Base-by-base conservation (phyloP, 176 grass and related monocot species). In the Themeda triandra region DNA sequence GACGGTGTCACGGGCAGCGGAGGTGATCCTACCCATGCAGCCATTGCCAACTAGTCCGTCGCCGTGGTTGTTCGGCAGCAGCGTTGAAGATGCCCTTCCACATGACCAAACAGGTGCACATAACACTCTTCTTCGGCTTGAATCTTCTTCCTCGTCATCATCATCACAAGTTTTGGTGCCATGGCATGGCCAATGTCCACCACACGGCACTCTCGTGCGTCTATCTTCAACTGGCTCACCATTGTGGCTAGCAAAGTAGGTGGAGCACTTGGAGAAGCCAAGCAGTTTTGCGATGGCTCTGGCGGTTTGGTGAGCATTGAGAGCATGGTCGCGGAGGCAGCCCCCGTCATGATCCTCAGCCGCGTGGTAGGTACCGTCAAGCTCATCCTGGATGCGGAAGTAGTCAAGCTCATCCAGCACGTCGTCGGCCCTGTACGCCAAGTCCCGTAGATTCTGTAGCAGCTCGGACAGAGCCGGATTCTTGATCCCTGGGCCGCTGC, bases 381-480 rank as follows among this genome's bases (percentile, higher is more conserved):
- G 77, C n/a, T 18, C 11, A 8, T 86, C 84, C 56, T 73, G 68
- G 84, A 86, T 86, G 10, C 76, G 68, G 56, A 80, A 80, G 76
- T 46, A 46, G 44, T 46, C 44, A 0, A 80, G 6, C 58, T 86
- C 84, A 18, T 86, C 76, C 0, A 80, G 29, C 10, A 13, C 30
- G 11, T 73, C 56, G 0, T 86, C 71, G 0, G 78, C 85, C 1
- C 1, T 0, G 5, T 82, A 73, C 6, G 31, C 77, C 1, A 82
- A 19, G 0, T 35, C 19, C 5, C n/a, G 63, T 4, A 86, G 70
- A 8, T 71, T 12, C 0, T 32, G 23, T 19, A 90, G 25, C 14
- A 86, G 24, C 77, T 54, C 70, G 0, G 0, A 46, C 44, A 46
- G 13, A 0, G 44, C 44, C 13, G 44, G 44, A 1, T 35, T 86